These are phyloP conservation scores for Dentipellis sp. DNA, from an alignment of 768 basidiomycete genomes.

Conservation along the genomic window DNA sequence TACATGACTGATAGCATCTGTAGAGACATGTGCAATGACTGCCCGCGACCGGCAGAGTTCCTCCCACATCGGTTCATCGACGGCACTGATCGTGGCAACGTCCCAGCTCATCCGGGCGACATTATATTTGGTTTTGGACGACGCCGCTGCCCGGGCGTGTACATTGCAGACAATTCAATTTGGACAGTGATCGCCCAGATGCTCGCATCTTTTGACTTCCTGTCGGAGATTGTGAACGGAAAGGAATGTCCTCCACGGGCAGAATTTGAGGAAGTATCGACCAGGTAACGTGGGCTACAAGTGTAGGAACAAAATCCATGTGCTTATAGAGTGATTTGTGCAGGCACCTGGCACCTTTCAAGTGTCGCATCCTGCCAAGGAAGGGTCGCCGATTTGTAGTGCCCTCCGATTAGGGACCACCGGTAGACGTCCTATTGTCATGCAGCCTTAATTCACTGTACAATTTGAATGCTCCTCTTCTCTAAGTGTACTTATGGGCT, in stretches of 20 bases:
- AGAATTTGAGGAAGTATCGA: neutral
- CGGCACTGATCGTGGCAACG: conserved; percentile 3
- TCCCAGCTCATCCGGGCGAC: conserved; percentile 31
- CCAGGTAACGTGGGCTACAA: too few species aligned
- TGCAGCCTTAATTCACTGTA: too few species aligned
- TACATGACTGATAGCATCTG: neutral
- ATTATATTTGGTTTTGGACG: conserved; percentile 35
- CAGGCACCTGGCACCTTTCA: neutral
- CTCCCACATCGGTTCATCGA: conserved; percentile 42
- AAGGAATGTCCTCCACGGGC: conserved; percentile 25
- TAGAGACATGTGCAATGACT: conserved; percentile 36
- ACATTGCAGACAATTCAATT: conserved; percentile 53
- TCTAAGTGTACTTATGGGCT: too few species aligned
- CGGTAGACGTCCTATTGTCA: too few species aligned
- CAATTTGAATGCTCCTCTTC: too few species aligned
- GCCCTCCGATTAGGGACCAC: too few species aligned
- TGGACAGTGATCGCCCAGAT: conserved; percentile 51
- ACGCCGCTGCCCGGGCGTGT: conserved; percentile 54
- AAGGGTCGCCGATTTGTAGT: too few species aligned
- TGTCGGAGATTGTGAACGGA: conserved; percentile 34
- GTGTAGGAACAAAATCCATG: too few species aligned
- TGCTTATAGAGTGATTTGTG: too few species aligned
- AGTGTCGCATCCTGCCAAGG: too few species aligned
- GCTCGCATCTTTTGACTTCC: conserved; percentile 44
- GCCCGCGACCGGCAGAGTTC: conserved; percentile 41